These are phyloP conservation scores for Aspergillus mulundensis DNA, from an alignment of 495 filamentous ascomycete species.

Conservation along the genomic window DNA sequence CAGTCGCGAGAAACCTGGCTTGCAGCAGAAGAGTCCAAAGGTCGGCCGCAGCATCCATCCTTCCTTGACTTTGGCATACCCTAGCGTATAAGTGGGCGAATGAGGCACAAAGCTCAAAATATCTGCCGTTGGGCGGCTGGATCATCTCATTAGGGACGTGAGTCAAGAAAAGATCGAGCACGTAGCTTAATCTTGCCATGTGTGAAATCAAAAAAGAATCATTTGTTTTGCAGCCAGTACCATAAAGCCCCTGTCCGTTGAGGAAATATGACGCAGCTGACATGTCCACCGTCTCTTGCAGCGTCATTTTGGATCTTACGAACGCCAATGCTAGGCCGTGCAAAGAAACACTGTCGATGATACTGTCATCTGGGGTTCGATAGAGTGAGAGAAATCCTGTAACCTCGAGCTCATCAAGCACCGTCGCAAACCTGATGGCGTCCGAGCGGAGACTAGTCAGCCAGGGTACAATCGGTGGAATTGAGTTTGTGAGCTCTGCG, in stretches of 20 bases:
- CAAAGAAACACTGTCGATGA: not conserved
- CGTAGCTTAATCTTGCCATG: not conserved
- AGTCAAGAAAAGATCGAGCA: not conserved
- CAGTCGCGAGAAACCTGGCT: not conserved
- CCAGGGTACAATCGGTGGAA: not conserved
- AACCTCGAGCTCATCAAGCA: not conserved
- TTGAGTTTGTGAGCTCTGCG: not conserved
- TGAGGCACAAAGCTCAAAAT: not conserved
- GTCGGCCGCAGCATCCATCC: not conserved
- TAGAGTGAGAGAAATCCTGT: not conserved
- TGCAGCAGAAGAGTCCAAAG: not conserved
- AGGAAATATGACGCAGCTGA: not conserved
- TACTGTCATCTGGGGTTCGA: not conserved
- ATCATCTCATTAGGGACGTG: not conserved
- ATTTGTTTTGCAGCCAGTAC: not conserved
- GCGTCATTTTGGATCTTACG: not conserved
- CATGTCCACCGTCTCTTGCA: not conserved
- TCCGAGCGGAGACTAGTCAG: not conserved
- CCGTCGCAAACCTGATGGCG: not conserved
- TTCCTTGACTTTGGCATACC: not conserved
- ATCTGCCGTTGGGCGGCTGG: not conserved
- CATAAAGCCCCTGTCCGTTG: not conserved
- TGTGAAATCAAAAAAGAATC: not conserved
- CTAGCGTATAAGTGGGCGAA: not conserved
- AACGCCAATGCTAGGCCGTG: conserved; percentile 3